A percentile compares a stretch with the other conserved stretches of the same genome.
These are phyloP conservation scores for Fusarium torulosum DNA, from an alignment of 2,329 filamentous ascomycete genomes.

Conservation along the genomic window DNA sequence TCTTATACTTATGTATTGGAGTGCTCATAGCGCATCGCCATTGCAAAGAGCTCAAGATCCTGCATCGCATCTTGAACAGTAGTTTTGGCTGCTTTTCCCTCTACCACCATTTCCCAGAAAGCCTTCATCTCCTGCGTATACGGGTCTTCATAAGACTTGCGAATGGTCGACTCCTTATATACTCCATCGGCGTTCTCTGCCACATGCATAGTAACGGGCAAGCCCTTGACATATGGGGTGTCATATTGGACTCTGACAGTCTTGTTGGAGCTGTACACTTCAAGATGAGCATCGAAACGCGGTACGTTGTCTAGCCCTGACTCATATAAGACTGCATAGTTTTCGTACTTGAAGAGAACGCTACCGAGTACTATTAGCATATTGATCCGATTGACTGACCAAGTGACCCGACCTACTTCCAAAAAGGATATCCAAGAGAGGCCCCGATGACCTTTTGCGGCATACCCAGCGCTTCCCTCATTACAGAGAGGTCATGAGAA, in stretches of 20 bases:
- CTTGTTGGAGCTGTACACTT: slow-evolving; percentile 66
- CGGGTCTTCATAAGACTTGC: slow-evolving; percentile 60
- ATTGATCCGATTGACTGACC: rapidly evolving
- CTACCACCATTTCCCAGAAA: slow-evolving; percentile 49
- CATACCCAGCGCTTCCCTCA: slow-evolving; percentile 43
- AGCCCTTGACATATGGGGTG: slow-evolving; percentile 68
- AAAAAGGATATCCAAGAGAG: slow-evolving; percentile 44
- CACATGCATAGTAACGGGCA: slow-evolving; percentile 63
- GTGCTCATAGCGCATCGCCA: slow-evolving; percentile 3
- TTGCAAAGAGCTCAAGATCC: slow-evolving; percentile 49
- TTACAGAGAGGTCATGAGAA: slow-evolving; percentile 36
- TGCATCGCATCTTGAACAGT: slow-evolving; percentile 47
- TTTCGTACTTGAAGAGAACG: slow-evolving; percentile 59
- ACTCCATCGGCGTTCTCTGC: slow-evolving; percentile 56
- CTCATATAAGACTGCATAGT: slow-evolving; percentile 69
- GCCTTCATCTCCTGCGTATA: slow-evolving; percentile 56
- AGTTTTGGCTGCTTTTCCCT: slow-evolving; percentile 47
- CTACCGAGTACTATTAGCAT: slow-evolving; percentile 40
- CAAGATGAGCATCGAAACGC: slow-evolving; percentile 64
- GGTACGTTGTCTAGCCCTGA: slow-evolving; percentile 66
- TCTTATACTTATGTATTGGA: neutral
- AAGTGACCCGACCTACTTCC: neutral
- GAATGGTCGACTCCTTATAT: slow-evolving; percentile 55
- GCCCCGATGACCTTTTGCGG: slow-evolving; percentile 36
- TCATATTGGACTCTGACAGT: slow-evolving; percentile 67